A percentile compares a stretch with the other conserved stretches of the same genome.
Conservation (phyloP, 768 basidiomycete species). For the Termitomyces titanicus region DNA sequence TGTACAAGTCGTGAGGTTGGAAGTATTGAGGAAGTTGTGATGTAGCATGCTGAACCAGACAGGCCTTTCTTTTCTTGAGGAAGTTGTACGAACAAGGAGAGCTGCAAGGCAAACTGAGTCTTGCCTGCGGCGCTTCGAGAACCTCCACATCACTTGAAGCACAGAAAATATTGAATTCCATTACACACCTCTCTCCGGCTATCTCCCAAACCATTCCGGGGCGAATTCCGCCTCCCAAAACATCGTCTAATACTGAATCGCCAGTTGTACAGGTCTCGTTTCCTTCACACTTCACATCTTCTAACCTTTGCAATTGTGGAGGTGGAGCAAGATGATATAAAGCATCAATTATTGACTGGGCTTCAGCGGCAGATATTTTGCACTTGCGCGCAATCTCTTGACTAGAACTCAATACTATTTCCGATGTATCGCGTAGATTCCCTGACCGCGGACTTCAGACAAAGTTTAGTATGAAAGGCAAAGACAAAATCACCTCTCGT, state of each 20-base stretch:
- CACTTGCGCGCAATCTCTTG: slow-evolving; percentile 57
- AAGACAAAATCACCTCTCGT: slow-evolving; percentile 25
- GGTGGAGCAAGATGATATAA: slow-evolving; percentile 41
- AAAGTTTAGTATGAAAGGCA: background rate
- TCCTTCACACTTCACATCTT: slow-evolving; percentile 30
- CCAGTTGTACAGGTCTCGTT: slow-evolving; percentile 68
- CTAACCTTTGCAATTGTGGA: slow-evolving; percentile 37
- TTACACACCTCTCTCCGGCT: slow-evolving; percentile 76
- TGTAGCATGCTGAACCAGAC: slow-evolving; percentile 68
- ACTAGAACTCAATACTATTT: slow-evolving; percentile 46
- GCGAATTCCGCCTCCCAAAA: slow-evolving; percentile 76
- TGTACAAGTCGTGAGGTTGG: slow-evolving; percentile 68
- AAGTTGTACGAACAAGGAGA: slow-evolving; percentile 76
- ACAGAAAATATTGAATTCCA: background rate
- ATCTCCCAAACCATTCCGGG: slow-evolving; percentile 86
- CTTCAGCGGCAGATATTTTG: slow-evolving; percentile 45
- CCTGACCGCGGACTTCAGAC: slow-evolving; percentile 29
- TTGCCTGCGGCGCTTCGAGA: slow-evolving; percentile 83
- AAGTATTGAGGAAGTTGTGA: slow-evolving; percentile 69
- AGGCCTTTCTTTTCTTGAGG: slow-evolving; percentile 54
- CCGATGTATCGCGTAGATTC: slow-evolving; percentile 41
- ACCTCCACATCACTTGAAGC: background rate
- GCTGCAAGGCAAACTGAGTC: slow-evolving; percentile 86
- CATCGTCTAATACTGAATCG: slow-evolving; percentile 60
- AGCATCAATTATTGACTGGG: slow-evolving; percentile 44